phyloP scores from a whole-genome alignment of 176 grass and related monocot species.

The Oryza officinalis region DNA sequence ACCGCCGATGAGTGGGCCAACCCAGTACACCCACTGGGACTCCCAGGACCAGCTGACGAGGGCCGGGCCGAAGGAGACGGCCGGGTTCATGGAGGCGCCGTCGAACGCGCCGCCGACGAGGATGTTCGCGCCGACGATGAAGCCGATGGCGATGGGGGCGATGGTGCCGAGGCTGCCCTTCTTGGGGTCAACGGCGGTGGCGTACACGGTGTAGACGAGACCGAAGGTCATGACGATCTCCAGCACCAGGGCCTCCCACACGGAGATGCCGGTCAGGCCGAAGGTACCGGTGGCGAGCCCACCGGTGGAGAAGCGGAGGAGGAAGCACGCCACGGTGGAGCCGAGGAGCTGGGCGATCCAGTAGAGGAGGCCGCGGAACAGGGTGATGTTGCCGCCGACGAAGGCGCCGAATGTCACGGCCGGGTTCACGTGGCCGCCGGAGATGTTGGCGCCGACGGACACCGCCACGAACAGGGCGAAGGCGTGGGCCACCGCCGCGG shows the following conservation, averaged over 20 bases:
- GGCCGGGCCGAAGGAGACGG: constrained; percentile 88
- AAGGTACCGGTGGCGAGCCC: constrained; percentile 69
- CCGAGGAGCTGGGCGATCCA: constrained; percentile 91
- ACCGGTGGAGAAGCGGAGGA: constrained; percentile 81
- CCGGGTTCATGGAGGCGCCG: constrained; percentile 97
- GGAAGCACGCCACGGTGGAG: constrained; percentile 69
- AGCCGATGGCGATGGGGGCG: constrained; percentile 90
- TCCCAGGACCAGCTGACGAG: constrained; percentile 93
- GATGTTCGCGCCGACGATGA: constrained; percentile 96
- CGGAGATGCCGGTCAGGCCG: constrained; percentile 58
- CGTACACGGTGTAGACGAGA: constrained; percentile 95
- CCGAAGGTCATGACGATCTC: constrained; percentile 99
- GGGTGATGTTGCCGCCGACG: constrained; percentile 93
- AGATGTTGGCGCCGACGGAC: constrained; percentile 90
- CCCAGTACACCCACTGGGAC: constrained; percentile 94
- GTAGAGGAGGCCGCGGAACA: constrained; percentile 83
- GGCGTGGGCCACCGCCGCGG: constrained; percentile 74
- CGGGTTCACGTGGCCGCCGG: constrained; percentile 95
- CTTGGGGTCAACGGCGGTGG: constrained; percentile 87
- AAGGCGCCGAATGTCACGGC: constrained; percentile 96
- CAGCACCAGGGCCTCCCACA: constrained; percentile 64
- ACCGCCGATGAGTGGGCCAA: constrained; percentile 82
- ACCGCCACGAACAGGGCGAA: constrained; percentile 93
- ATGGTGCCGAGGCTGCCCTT: constrained; percentile 83
- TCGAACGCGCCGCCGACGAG: constrained; percentile 76